Base-by-base conservation (phyloP, 495 filamentous ascomycete species). In the Penicillium parvum region DNA sequence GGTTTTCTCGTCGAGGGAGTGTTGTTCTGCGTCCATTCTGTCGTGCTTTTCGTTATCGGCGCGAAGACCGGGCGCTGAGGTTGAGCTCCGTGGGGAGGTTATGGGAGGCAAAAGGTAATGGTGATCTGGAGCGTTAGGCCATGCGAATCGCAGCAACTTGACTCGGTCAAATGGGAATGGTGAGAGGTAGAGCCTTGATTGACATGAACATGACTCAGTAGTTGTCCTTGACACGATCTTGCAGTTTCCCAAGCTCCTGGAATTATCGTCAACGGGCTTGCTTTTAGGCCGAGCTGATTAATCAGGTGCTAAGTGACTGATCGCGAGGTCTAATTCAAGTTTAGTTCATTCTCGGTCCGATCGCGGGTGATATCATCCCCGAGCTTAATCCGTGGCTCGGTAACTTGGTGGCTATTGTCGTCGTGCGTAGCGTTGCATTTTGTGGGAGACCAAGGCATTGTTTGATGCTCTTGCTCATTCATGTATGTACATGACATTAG, bases 221-320 rank as follows among this genome's bases (percentile, higher is more conserved):
- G 8, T 27, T 27, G 25, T 3, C 3, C 25, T 27, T 27, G 12
- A 15, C 11, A 2, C 7, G 5, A 10, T 30, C 16, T 34, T 17
- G n/a, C 19, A 21, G 19, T 19, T n/a, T 32, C 10, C 16, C 5
- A 23, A 16, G 21, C 22, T 42, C 16, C 26, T 30, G 4, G 23
- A 22, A 32, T 4, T 6, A 35, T 36, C 12, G 8, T 27, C 7
- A 27, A 22, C 22, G 33, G 16, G 16, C 12, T 9, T 27, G 15
- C 5, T 3, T 11, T 19, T 17, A 32, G 23, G 19, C 52, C 43
- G 41, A 47, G 52, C 51, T 58, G 51, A 55, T 43, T 50, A 56
- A 56, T 58, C 43, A n/a, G n/a, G n/a, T n/a, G n/a, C n/a, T n/a
- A n/a, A n/a, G 29, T 5, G 6, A 9, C 17, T 32, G 34, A 27